Evolutionary conservation across 1,284 basidiomycete species (phyloP).

Genomic region (Trichosporon ovoides): DNA sequence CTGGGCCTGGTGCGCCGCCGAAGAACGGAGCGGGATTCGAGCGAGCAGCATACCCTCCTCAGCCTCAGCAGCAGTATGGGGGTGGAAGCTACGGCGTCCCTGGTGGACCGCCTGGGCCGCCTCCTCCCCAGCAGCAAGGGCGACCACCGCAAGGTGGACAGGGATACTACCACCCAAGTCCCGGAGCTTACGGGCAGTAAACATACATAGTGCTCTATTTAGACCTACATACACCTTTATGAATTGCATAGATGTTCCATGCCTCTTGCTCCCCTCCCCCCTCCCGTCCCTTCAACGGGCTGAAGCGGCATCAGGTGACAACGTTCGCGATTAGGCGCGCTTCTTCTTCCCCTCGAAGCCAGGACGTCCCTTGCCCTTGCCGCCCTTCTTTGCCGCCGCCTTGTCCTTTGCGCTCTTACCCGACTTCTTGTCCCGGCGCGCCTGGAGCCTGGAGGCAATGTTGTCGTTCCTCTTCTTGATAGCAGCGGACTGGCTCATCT

Average conservation of each 20-base stretch:
- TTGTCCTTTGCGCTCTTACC: constrained; percentile 54
- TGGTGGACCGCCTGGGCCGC: background rate
- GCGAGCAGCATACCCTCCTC: background rate
- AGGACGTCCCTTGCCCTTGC: constrained; percentile 25
- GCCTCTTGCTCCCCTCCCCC: background rate
- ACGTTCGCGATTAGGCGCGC: constrained; percentile 11
- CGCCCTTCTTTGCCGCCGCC: constrained; percentile 33
- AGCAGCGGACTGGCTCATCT: constrained; percentile 66
- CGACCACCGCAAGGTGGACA: background rate
- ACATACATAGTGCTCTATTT: constrained; percentile 6
- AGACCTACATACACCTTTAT: constrained; percentile 6
- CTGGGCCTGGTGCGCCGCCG: background rate
- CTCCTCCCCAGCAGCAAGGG: background rate
- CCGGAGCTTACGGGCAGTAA: constrained; percentile 1
- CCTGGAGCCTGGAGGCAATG: constrained; percentile 72
- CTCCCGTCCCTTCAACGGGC: too few relatives aligned
- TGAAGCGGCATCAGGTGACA: too few relatives aligned
- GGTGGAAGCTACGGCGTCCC: background rate
- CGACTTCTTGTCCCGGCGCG: constrained; percentile 67
- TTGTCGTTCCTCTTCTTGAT: constrained; percentile 87
- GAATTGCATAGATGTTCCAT: background rate
- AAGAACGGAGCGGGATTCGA: background rate
- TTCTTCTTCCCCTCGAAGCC: constrained; percentile 38
- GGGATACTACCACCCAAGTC: background rate
- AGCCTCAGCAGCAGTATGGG: too few relatives aligned